These are phyloP conservation scores for Leucogyrophana mollusca DNA, from an alignment of 768 basidiomycete species.

Conservation along the genomic window DNA sequence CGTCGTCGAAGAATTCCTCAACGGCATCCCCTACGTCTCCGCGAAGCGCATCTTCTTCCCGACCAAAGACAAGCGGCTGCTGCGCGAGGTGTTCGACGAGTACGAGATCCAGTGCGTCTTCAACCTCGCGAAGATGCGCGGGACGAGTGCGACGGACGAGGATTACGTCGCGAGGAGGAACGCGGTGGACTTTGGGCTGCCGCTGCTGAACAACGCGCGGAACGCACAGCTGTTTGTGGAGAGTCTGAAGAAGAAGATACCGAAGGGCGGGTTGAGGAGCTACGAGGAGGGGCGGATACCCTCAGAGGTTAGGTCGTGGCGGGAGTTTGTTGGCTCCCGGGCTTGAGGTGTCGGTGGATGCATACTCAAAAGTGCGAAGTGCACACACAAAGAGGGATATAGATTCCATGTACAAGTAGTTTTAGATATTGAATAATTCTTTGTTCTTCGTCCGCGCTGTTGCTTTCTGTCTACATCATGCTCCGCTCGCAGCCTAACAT, in stretches of 20 bases:
- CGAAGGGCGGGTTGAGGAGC: conserved; percentile 68
- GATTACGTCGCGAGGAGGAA: conserved; percentile 97
- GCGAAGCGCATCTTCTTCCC: conserved; percentile 96
- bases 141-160: conserved; percentile 65
- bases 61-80: conserved; percentile 90
- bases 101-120: conserved; percentile 94
- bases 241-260: conserved; percentile 80
- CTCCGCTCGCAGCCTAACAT: too few species aligned
- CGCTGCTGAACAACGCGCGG: conserved; percentile 86
- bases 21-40: conserved; percentile 69
- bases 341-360: conserved; percentile 39
- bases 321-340: conserved; percentile 77
- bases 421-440: background rate
- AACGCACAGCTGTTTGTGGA: conserved; percentile 91
- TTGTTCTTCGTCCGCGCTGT: too few species aligned
- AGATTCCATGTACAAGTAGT: background rate
- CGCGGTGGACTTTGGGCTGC: conserved; percentile 94
- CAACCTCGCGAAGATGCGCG: conserved; percentile 84
- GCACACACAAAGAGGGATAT: background rate
- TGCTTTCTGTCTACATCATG: too few species aligned
- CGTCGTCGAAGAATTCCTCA: conserved; percentile 78
- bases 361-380: background rate
- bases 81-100: conserved; percentile 91
- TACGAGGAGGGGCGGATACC: conserved; percentile 91
- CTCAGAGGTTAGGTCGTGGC: conserved; percentile 89